These are phyloP conservation scores for Hyparrhenia diplandra DNA, from an alignment of 176 grass and related monocot genomes.

Conservation along the genomic window DNA sequence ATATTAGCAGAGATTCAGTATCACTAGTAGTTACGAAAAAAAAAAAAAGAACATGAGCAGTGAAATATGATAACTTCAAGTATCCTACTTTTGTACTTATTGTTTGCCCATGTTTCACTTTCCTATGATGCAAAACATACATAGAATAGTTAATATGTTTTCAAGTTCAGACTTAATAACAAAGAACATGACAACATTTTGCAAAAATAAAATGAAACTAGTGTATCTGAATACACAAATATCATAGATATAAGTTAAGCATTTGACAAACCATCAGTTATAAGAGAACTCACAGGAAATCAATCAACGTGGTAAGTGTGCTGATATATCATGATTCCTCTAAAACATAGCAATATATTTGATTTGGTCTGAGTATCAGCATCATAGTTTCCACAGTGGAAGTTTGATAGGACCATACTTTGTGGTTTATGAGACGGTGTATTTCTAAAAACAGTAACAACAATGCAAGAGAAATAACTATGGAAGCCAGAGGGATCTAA, in stretches of 20 bases:
- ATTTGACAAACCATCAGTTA: not conserved
- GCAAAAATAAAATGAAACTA: not conserved
- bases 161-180: not conserved
- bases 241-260: not conserved
- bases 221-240: not conserved
- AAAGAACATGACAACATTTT: not conserved
- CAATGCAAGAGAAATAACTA: constrained; percentile 15
- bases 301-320: not conserved
- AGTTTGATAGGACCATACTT: constrained; percentile 2
- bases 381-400: not conserved
- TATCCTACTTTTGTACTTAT: not conserved
- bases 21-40: not conserved
- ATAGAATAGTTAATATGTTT: not conserved
- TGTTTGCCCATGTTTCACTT: not conserved
- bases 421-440: not conserved
- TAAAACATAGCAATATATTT: constrained; percentile 12
- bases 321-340: not conserved
- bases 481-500: constrained; percentile 2
- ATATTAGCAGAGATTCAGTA: constrained; percentile 29
- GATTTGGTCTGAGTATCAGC: not conserved
- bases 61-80: not conserved
- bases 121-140: not conserved
- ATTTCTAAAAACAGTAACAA: not conserved
- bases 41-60: constrained; percentile 9
- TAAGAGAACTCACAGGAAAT: not conserved